Evolutionary conservation across 1,139 yeast genomes (phyloP).

Genomic region (Eremothecium coryli): DNA sequence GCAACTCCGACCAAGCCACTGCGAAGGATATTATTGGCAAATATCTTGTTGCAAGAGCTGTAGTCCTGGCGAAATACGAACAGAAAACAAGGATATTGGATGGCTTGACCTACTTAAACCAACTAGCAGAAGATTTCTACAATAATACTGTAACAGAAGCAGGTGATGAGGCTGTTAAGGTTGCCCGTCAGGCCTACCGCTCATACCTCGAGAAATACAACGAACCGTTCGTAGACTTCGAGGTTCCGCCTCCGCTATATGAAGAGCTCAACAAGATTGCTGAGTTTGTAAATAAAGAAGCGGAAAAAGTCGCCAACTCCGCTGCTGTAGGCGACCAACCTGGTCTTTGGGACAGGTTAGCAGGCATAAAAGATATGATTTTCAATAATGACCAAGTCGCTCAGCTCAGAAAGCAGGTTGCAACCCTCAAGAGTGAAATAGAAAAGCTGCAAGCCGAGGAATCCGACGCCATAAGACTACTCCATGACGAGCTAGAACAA

Average conservation of each 20-base stretch:
- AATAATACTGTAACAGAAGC: slow-evolving; percentile 75
- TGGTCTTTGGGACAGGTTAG: slow-evolving; percentile 1
- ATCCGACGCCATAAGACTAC: not conserved
- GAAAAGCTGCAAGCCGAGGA: slow-evolving; percentile 1
- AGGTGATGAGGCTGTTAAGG: slow-evolving; percentile 81
- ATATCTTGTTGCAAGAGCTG: slow-evolving; percentile 20
- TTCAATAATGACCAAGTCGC: slow-evolving; percentile 4
- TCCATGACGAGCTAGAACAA: not conserved
- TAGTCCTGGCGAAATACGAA: slow-evolving; percentile 19
- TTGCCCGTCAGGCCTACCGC: slow-evolving; percentile 53
- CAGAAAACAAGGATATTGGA: slow-evolving; percentile 16
- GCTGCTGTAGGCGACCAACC: not conserved
- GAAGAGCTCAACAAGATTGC: slow-evolving; percentile 13
- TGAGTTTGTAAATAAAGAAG: slow-evolving; percentile 13
- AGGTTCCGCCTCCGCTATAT: slow-evolving; percentile 15
- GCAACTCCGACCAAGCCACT: slow-evolving; percentile 18
- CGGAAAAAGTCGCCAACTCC: slow-evolving; percentile 2
- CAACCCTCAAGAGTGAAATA: not conserved
- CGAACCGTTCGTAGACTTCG: slow-evolving; percentile 9
- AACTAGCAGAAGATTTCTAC: slow-evolving; percentile 26
- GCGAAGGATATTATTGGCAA: slow-evolving; percentile 24
- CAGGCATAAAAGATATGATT: not conserved
- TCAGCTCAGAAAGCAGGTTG: slow-evolving; percentile 1
- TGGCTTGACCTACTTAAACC: slow-evolving; percentile 13
- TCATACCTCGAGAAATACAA: slow-evolving; percentile 34